phyloP scores from a whole-genome alignment of 805 yeast species.

The Nakazawaea populi region DNA sequence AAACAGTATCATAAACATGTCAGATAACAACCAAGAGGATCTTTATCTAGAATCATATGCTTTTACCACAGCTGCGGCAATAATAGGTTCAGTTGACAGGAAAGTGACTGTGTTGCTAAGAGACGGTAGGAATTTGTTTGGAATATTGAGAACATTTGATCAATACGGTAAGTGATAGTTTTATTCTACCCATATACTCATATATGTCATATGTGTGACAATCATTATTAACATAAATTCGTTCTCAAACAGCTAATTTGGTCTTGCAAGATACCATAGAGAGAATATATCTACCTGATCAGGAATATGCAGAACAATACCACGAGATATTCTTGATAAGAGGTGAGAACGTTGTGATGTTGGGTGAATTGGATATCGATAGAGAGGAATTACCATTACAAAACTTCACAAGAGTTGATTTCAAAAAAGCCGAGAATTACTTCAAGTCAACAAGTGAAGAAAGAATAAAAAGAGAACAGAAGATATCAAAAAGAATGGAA shows the following conservation, averaged over 20 bases:
- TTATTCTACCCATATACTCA: too few species aligned
- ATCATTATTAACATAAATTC: neutral
- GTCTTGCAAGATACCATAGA: slow-evolving; percentile 90
- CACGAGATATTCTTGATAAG: slow-evolving; percentile 67
- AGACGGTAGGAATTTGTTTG: slow-evolving; percentile 85
- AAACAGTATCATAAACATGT: too few species aligned
- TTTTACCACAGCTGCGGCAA: slow-evolving; percentile 86
- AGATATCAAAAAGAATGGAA: slow-evolving; percentile 42
- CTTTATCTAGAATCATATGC: slow-evolving; percentile 74
- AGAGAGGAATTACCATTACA: slow-evolving; percentile 68
- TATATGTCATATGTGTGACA: neutral
- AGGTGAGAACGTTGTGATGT: slow-evolving; percentile 91
- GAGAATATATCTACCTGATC: slow-evolving; percentile 60
- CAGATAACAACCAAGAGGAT: slow-evolving; percentile 24
- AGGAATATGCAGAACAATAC: slow-evolving; percentile 63
- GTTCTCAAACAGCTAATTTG: slow-evolving; percentile 53
- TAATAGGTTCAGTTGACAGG: slow-evolving; percentile 79
- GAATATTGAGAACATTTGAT: slow-evolving; percentile 90
- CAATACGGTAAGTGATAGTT: slow-evolving; percentile 51
- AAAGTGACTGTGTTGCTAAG: slow-evolving; percentile 79
- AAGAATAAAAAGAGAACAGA: slow-evolving; percentile 34
- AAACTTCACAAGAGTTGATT: slow-evolving; percentile 50
- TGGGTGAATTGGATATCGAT: slow-evolving; percentile 92
- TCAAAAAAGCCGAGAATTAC: slow-evolving; percentile 47
- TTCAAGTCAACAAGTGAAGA: slow-evolving; percentile 23